These are phyloP conservation scores for Paecilomyces sp. DNA, from an alignment of 2,329 filamentous ascomycete species.

Conservation along the genomic window DNA sequence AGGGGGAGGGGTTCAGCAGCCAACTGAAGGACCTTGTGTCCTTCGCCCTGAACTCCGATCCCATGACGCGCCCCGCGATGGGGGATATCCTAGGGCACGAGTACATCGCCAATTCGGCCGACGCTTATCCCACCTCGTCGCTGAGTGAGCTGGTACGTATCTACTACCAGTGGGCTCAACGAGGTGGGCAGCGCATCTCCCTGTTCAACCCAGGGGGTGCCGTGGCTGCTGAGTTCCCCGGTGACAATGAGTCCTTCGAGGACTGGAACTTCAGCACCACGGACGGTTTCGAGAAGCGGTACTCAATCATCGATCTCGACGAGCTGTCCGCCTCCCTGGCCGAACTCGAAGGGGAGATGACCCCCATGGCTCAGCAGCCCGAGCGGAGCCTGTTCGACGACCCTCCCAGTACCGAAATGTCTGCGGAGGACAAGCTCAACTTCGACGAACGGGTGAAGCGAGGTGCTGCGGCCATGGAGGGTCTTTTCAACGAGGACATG, in stretches of 20 bases:
- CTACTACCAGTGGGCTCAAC: constrained; percentile 43
- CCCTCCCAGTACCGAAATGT: constrained; percentile 24
- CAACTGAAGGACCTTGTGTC: constrained; percentile 39
- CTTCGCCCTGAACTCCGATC: constrained; percentile 38
- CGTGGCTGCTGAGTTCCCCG: constrained; percentile 46
- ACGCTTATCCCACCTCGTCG: constrained; percentile 36
- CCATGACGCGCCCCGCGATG: constrained; percentile 40
- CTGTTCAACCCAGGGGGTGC: constrained; percentile 56
- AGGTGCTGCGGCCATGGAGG: constrained; percentile 50
- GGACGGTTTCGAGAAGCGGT: constrained; percentile 50
- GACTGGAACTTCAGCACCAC: constrained; percentile 62
- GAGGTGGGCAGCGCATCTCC: constrained; percentile 45
- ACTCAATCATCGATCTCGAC: constrained; percentile 40
- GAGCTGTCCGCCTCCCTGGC: constrained; percentile 41
- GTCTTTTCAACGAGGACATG: constrained; percentile 49
- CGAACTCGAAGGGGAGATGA: constrained; percentile 33
- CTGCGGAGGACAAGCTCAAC: constrained; percentile 42
- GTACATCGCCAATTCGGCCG: constrained; percentile 36
- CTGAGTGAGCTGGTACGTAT: constrained; percentile 40
- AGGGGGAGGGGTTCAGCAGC: constrained; percentile 36
- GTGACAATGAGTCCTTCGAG: constrained; percentile 37
- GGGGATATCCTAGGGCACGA: constrained; percentile 38
- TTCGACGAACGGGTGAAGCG: constrained; percentile 52
- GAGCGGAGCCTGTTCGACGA: constrained; percentile 23
- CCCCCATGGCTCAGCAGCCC: constrained; percentile 19